A percentile compares a stretch with the other conserved stretches of the same genome.
phyloP scores from a whole-genome alignment of 768 basidiomycete genomes.

The Agaricus blazei region DNA sequence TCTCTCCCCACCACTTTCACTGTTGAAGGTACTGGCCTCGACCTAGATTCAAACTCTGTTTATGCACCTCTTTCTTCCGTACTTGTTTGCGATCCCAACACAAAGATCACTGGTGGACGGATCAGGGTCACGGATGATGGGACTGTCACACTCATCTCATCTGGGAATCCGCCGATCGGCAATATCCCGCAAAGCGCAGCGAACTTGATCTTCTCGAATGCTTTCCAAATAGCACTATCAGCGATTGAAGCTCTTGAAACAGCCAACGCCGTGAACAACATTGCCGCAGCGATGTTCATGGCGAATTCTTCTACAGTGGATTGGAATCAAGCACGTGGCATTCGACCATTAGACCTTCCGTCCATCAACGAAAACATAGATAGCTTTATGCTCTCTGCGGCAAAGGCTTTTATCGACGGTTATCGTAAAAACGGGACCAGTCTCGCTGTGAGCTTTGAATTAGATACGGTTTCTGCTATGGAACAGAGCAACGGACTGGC shows the following conservation, averaged over 20 bases:
- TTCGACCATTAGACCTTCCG: not conserved
- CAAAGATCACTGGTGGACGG: slow-evolving; percentile 4
- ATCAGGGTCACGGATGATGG: not conserved
- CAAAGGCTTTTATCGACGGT: slow-evolving; percentile 10
- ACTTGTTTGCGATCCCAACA: slow-evolving; percentile 2
- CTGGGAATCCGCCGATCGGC: slow-evolving; percentile 1
- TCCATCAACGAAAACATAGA: slow-evolving; percentile 9
- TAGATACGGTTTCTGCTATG: not conserved
- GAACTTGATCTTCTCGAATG: slow-evolving; percentile 6
- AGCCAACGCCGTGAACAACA: slow-evolving; percentile 2
- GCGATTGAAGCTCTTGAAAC: not conserved
- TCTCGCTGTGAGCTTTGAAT: not conserved
- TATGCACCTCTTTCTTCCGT: slow-evolving; percentile 6
- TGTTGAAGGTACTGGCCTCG: not conserved
- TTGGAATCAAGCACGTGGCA: not conserved
- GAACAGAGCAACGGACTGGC: slow-evolving; percentile 6
- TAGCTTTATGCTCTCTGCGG: slow-evolving; percentile 8
- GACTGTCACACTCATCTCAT: not conserved
- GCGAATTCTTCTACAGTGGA: slow-evolving; percentile 1
- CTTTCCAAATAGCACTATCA: not conserved
- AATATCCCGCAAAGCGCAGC: slow-evolving; percentile 8
- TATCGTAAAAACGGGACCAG: slow-evolving; percentile 5
- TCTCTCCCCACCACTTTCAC: slow-evolving; percentile 3
- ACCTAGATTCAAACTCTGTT: not conserved
- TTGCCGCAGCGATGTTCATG: slow-evolving; percentile 7